Evolutionary conservation across 495 filamentous ascomycete species (phyloP), one percentile per base, ranked within the genome.

Genomic region (Lophium mytilinum): DNA sequence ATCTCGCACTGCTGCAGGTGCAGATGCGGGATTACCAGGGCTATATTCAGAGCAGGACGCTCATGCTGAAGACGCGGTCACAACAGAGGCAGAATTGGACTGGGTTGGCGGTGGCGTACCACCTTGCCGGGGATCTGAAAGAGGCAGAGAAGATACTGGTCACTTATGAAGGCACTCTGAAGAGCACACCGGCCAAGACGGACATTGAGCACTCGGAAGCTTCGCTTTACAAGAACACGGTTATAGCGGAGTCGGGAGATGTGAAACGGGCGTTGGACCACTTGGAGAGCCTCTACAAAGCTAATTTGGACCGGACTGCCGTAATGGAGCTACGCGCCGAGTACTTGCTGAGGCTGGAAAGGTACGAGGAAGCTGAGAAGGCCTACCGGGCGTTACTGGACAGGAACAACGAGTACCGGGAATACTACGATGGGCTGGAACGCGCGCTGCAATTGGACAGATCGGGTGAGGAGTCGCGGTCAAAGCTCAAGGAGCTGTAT

Each of bases 171-270:
- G 89, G 93, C 53, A 96, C 91, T 1, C 62, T 99, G 57, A 93
- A 91, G 72, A 75, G 76, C 10, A 74, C 83, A 1, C 87, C 90
- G 11, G 78, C 83, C 7, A 84, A 86, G 62, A 76, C 80, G 15
- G 93, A 99, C 70, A 80, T 85, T 69, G 93, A 99, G 68, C 88
- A 99, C 69, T 90, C 89, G n/a, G 93, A 99, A 72, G 92, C 93
- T 18, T 77, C 87, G 12, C 76, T 99, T 69, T 99, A 99, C 74
- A 96, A 95, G 73, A 99, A 97, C 69, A 79, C 79, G 17, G 86
- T 99, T 57, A 95, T 99, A 68, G 90, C 89, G 34, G 94, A 96
- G 69, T 75, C 76, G 30, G 89, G 90, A 10, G 83, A 97, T 43
- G 75, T 80, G 15, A 80, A 89, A 64, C 78, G 83, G 63, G 93